phyloP scores from a whole-genome alignment of 192 early-diverging fungal genomes.

The Coemansia sp. region DNA sequence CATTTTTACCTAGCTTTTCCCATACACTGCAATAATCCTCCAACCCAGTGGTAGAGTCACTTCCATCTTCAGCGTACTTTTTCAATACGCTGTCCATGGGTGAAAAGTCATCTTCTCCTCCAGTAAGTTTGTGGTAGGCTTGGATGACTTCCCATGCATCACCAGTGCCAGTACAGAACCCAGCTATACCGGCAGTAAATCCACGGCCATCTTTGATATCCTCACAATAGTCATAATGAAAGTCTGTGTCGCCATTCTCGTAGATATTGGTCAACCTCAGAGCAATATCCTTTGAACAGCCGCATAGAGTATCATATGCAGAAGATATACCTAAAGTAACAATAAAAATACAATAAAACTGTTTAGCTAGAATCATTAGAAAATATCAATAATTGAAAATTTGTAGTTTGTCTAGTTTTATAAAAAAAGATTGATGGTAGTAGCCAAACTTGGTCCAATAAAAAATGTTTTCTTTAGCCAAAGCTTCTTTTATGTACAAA shows the following conservation, averaged over 20 bases:
- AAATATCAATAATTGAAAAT: too few relatives aligned
- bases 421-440: too few relatives aligned
- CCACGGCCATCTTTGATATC: constrained; percentile 36
- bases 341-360: too few relatives aligned
- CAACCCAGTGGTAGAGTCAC: constrained; percentile 37
- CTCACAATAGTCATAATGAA: constrained; percentile 47
- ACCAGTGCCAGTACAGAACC: constrained; percentile 47
- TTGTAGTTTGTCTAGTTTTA: too few relatives aligned
- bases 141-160: constrained; percentile 55
- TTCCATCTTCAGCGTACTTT: constrained; percentile 18
- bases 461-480: too few relatives aligned
- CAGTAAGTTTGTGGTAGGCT: constrained; percentile 37
- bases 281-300: constrained; percentile 32
- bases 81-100: constrained; percentile 20
- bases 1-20: constrained; percentile 34
- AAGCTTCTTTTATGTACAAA: too few relatives aligned
- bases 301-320: constrained; percentile 11
- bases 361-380: too few relatives aligned
- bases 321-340: too few relatives aligned
- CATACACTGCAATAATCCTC: constrained; percentile 53
- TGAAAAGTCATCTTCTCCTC: constrained; percentile 33
- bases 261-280: constrained; percentile 31
- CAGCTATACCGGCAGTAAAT: constrained; percentile 36
- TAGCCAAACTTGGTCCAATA: too few relatives aligned
- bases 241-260: constrained; percentile 32